phyloP scores from a whole-genome alignment of 495 filamentous ascomycete species.

The Trichoderma asperelloides region DNA sequence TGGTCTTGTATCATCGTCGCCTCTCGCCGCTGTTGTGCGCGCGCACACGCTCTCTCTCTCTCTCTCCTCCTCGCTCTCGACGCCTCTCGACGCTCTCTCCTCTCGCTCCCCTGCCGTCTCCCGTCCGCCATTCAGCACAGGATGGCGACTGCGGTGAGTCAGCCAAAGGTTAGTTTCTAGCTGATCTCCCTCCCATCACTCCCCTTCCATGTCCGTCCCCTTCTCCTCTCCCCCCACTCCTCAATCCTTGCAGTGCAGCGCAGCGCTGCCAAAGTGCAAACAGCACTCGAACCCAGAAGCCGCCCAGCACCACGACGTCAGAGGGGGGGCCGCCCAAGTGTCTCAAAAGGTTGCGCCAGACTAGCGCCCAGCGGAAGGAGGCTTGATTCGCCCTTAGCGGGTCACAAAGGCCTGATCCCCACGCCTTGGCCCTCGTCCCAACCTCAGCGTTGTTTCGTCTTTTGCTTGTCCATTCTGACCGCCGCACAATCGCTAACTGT shows the following conservation, averaged over 20 bases:
- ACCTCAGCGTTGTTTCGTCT: constrained; percentile 8
- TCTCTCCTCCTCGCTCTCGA: no score
- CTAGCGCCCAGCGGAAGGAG: constrained; percentile 4
- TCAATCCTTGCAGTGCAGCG: not conserved
- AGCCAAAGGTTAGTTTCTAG: constrained; percentile 1
- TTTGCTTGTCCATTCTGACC: not conserved
- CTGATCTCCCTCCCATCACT: not conserved
- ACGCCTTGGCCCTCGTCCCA: constrained; percentile 7
- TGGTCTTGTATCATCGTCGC: no score
- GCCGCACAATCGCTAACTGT: constrained; percentile 9
- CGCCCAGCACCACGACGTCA: constrained; percentile 1
- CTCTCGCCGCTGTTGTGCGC: no score
- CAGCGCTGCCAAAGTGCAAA: constrained; percentile 5
- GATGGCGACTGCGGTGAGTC: constrained; percentile 4
- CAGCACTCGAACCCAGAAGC: not conserved
- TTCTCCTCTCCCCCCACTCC: not conserved
- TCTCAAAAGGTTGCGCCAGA: constrained; percentile 7
- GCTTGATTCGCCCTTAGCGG: constrained; percentile 8
- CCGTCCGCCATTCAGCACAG: not conserved
- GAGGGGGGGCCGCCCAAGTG: constrained; percentile 3
- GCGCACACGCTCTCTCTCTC: no score
- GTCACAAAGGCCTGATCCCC: constrained; percentile 8
- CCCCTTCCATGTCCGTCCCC: not conserved
- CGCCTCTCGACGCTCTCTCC: no score
- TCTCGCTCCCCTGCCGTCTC: not conserved